Evolutionary conservation across 352 stramenopile genomes (phyloP).

Genomic region (Phytophthora multivora): DNA sequence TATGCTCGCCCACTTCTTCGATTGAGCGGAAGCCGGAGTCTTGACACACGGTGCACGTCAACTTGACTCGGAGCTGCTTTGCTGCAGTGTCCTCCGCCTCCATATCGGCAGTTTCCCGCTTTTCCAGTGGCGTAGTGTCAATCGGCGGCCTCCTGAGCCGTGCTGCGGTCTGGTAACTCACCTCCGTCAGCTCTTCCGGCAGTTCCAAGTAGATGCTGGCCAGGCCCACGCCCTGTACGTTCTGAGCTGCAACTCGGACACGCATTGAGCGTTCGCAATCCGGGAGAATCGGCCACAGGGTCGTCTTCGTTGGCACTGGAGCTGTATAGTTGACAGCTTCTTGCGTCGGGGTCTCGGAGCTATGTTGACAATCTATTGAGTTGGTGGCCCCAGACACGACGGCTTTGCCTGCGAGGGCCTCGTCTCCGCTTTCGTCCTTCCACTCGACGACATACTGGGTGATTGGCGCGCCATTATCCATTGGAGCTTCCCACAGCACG

Average conservation of each 20-base stretch:
- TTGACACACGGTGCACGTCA: constrained; percentile 69
- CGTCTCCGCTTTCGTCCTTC: constrained; percentile 53
- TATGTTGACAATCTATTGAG: constrained; percentile 18
- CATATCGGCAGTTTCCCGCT: constrained; percentile 45
- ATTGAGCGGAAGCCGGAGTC: constrained; percentile 22
- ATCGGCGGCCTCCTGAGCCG: constrained; percentile 38
- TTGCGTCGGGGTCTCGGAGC: not conserved
- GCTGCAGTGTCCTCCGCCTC: constrained; percentile 41
- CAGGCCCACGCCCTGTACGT: constrained; percentile 60
- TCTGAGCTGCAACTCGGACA: constrained; percentile 65
- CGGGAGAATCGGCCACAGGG: constrained; percentile 65
- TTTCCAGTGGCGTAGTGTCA: constrained; percentile 55
- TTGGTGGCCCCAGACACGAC: constrained; percentile 15
- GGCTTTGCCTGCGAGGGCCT: constrained; percentile 24
- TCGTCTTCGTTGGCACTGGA: constrained; percentile 48
- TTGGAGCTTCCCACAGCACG: constrained; percentile 66
- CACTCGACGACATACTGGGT: constrained; percentile 76
- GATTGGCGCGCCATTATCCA: constrained; percentile 65
- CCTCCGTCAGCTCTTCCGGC: constrained; percentile 54
- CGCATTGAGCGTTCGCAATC: constrained; percentile 49
- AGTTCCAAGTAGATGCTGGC: constrained; percentile 62
- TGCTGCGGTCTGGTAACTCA: constrained; percentile 60
- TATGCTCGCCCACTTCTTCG: constrained; percentile 56
- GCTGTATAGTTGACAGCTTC: not conserved
- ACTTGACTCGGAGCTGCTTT: constrained; percentile 19